phyloP scores from a whole-genome alignment of 371 early-diverging fungal species.

The Apophysomyces elegans region DNA sequence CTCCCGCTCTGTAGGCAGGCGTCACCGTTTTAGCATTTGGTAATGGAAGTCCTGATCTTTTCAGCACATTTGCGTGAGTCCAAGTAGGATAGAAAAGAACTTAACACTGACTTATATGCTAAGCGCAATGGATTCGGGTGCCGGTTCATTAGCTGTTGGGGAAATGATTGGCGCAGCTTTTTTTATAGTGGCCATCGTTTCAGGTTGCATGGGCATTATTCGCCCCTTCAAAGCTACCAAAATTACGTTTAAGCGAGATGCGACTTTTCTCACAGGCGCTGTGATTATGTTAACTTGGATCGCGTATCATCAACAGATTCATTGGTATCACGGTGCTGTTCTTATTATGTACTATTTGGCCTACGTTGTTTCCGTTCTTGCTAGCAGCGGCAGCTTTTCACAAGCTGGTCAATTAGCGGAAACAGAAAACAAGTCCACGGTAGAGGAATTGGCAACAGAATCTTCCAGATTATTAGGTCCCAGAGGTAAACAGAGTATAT shows the following conservation, averaged over 20 bases:
- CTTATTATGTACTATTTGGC: constrained; percentile 57
- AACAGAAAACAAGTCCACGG: constrained; percentile 6
- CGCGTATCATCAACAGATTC: constrained; percentile 62
- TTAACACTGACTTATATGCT: not conserved
- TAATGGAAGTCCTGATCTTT: constrained; percentile 84
- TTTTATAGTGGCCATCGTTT: constrained; percentile 76
- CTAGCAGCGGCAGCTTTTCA: constrained; percentile 34
- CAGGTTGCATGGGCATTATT: constrained; percentile 75
- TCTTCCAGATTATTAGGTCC: not conserved
- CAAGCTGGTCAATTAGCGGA: constrained; percentile 1
- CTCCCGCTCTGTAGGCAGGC: constrained; percentile 64
- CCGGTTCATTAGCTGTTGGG: constrained; percentile 80
- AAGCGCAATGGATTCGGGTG: constrained; percentile 73
- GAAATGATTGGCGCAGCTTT: constrained; percentile 83
- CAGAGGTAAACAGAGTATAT: not conserved
- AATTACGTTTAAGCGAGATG: constrained; percentile 73
- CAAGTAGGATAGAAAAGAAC: constrained; percentile 1
- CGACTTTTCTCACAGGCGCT: constrained; percentile 71
- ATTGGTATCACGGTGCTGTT: constrained; percentile 61
- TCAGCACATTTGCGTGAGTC: constrained; percentile 67
- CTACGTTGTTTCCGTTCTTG: constrained; percentile 63
- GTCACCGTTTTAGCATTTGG: constrained; percentile 88
- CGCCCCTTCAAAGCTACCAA: constrained; percentile 66
- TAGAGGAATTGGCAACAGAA: constrained; percentile 6
- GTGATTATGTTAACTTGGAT: constrained; percentile 65